A percentile compares a stretch with the other conserved stretches of the same genome.
phyloP scores from a whole-genome alignment of 1,284 basidiomycete genomes.

The Leccinum huronense region DNA sequence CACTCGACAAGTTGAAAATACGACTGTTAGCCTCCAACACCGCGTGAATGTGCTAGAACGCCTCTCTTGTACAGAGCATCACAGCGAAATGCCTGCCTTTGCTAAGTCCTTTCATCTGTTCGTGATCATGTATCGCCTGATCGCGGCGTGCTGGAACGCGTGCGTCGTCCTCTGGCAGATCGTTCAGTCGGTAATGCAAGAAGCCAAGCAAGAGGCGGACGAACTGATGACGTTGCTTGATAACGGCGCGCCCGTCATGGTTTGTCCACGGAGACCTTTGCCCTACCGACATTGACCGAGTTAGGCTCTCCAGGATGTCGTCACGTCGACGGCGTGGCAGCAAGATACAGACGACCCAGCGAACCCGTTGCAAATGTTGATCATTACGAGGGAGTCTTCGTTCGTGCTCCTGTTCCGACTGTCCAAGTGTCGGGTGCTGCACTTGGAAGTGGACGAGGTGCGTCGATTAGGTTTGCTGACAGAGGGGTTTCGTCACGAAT shows the following conservation, averaged over 20 bases:
- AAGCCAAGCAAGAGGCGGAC: constrained; percentile 22
- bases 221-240: constrained; percentile 22
- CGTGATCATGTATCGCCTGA: constrained; percentile 9
- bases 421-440: constrained; percentile 23
- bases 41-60: no score
- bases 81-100: constrained; percentile 12
- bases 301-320: constrained; percentile 9
- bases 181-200: constrained; percentile 12
- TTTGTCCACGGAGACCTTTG: constrained; percentile 6
- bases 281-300: neutral
- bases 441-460: constrained; percentile 32
- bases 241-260: constrained; percentile 9
- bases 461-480: neutral
- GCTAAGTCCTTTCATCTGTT: constrained; percentile 6
- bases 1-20: neutral
- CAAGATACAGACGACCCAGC: neutral
- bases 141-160: constrained; percentile 17
- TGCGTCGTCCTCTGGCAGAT: constrained; percentile 16
- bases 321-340: constrained; percentile 8
- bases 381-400: constrained; percentile 22
- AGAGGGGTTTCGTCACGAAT: neutral
- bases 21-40: neutral
- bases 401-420: constrained; percentile 26
- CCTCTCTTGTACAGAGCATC: neutral
- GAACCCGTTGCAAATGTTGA: constrained; percentile 19